Evolutionary conservation across 495 filamentous ascomycete genomes (phyloP), one percentile per base, ranked within the genome.

Genomic region (Penicillium silybi): DNA sequence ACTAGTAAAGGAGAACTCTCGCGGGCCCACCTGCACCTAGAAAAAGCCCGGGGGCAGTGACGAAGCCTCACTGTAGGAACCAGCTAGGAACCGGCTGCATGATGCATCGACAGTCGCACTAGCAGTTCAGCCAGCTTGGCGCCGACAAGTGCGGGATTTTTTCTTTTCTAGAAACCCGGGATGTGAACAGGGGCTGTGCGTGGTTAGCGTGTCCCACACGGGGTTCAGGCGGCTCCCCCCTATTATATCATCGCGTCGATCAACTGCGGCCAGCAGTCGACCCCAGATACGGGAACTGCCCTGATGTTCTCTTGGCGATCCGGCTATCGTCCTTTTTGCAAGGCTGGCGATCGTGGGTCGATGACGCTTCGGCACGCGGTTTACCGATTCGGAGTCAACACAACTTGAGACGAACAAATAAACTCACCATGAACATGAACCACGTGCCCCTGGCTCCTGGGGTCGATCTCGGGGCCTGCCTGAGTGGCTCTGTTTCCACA

Each of bases 91-190:
- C 26, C 16, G 48, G 41, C 16, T 52, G 20, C 42, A 45, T 26
- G 7, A 23, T 32, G 40, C 47, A 37, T 38, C 16, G 25, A 25
- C 7, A 19, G 23, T 22, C 34, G 16, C 6, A 53, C 35, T 22
- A 20, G 37, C 37, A 18, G n/a, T 17, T 39, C 37, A 39, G 37
- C 37, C 37, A 39, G n/a, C 39, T 48, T 53, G 46, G 48, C 48
- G 38, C 41, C 51, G 44, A 22, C 18, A 3, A 29, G 17, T 63
- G 60, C 60, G 60, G 60, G 57, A 63, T 63, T 62, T 56, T 52
- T 47, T 53, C 57, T 50, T 57, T 52, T 57, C n/a, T n/a, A n/a
- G 57, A 54, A 39, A 34, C 47, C 22, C 27, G 57, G 48, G 29
- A 13, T 5, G 3, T 3, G 11, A 32, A 13, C 9, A 32, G 29